A percentile compares a stretch with the other conserved stretches of the same genome.
Conservation (phyloP, 2,329 filamentous ascomycete genomes). For the Neonectria faginata region DNA sequence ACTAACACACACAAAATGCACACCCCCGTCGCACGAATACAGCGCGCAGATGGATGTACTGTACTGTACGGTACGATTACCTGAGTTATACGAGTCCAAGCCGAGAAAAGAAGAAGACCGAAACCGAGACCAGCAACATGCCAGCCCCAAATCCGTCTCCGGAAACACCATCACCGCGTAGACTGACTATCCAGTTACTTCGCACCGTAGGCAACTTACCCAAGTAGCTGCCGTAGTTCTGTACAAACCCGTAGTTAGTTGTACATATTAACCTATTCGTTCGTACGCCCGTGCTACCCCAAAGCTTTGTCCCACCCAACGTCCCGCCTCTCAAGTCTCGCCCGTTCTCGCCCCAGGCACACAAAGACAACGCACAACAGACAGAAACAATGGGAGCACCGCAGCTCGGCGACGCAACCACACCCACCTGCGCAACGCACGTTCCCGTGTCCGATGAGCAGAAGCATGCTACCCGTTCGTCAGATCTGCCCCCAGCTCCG, state of each 20-base stretch:
- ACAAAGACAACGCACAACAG: slow-evolving; percentile 8
- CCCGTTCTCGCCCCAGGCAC: neutral
- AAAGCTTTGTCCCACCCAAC: neutral
- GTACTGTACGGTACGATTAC: no score
- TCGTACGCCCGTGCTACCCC: neutral
- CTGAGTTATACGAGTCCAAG: neutral
- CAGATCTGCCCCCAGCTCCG: slow-evolving; percentile 39
- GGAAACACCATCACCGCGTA: neutral
- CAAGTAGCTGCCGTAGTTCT: neutral
- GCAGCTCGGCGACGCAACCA: slow-evolving; percentile 16
- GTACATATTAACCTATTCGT: neutral
- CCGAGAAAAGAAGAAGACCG: no score
- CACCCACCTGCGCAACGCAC: slow-evolving; percentile 38
- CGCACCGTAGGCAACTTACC: no score
- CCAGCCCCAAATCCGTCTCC: neutral
- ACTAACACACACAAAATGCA: neutral
- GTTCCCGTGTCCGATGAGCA: slow-evolving; percentile 47
- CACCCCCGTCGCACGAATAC: neutral
- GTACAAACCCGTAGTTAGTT: neutral
- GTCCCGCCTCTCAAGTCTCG: neutral
- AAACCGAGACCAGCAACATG: no score
- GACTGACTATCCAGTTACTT: no score
- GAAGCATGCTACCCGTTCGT: slow-evolving; percentile 45
- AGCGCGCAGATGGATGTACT: neutral
- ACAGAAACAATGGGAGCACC: slow-evolving; percentile 14